Conservation (phyloP, 2,329 filamentous ascomycete genomes). For the Xylaria hypoxylon region DNA sequence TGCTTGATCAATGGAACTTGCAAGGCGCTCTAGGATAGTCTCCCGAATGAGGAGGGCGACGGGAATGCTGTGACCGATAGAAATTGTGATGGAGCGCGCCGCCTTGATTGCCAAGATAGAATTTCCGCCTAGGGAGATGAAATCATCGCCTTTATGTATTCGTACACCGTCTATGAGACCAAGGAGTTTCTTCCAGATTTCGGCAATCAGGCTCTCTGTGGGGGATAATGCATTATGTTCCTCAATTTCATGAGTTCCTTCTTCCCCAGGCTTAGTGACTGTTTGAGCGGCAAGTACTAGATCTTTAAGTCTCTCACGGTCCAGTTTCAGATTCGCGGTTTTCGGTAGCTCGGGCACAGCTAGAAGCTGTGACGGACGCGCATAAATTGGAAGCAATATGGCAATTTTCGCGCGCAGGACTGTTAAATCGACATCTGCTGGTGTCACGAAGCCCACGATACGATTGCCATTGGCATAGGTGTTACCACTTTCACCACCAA, state of each 20-base stretch:
- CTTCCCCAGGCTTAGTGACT: too few relatives aligned
- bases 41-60: constrained; percentile 26
- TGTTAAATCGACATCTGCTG: constrained; percentile 5
- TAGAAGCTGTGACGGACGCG: constrained; percentile 15
- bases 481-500: too few relatives aligned
- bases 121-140: constrained; percentile 24
- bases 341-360: constrained; percentile 7
- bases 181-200: constrained; percentile 13
- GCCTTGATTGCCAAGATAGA: constrained; percentile 23
- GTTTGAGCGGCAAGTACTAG: not conserved
- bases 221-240: too few relatives aligned
- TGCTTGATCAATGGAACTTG: constrained; percentile 1
- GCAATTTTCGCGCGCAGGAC: not conserved
- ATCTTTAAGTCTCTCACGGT: constrained; percentile 7
- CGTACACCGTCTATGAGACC: constrained; percentile 3
- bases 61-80: constrained; percentile 16
- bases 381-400: constrained; percentile 11
- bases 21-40: constrained; percentile 8
- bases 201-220: constrained; percentile 7
- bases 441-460: constrained; percentile 15
- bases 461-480: not conserved
- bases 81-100: not conserved
- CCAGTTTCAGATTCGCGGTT: constrained; percentile 12
- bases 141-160: constrained; percentile 20
- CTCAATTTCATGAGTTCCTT: too few relatives aligned